Conservation (phyloP, 2,329 filamentous ascomycete genomes). For the Nigrospora osmanthi region DNA sequence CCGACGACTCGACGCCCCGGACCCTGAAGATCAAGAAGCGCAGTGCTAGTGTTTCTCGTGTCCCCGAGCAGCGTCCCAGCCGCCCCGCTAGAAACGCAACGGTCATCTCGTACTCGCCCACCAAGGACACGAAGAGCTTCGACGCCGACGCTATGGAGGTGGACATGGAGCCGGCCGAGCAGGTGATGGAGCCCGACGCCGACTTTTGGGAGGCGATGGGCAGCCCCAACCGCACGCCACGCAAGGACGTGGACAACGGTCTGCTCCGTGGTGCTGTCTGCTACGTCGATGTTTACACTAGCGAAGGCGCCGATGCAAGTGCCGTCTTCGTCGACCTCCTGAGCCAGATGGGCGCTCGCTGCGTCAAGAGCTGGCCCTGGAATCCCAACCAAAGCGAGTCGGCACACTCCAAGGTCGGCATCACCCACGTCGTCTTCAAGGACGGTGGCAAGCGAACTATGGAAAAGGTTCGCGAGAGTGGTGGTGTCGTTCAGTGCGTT, state of each 20-base stretch:
- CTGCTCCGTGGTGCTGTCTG: conserved; percentile 67
- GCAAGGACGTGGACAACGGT: conserved; percentile 40
- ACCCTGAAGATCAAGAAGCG: conserved; percentile 33
- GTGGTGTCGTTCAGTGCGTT: conserved; percentile 74
- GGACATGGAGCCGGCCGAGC: conserved; percentile 10
- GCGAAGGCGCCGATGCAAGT: conserved; percentile 72
- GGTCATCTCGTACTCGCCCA: conserved; percentile 47
- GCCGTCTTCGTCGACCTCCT: conserved; percentile 76
- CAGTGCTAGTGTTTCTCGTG: conserved; percentile 41
- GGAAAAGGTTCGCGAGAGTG: conserved; percentile 67
- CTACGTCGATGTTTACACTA: conserved; percentile 77
- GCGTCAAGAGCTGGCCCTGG: conserved; percentile 71
- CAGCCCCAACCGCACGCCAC: conserved; percentile 49
- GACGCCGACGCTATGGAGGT: conserved; percentile 11
- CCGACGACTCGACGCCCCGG: conserved; percentile 47
- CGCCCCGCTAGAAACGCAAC: conserved; percentile 39
- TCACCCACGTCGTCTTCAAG: conserved; percentile 88
- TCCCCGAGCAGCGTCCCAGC: conserved; percentile 33
- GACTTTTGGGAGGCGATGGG: conserved; percentile 46
- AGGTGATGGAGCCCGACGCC: conserved; percentile 37
- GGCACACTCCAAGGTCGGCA: conserved; percentile 51
- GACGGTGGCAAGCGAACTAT: conserved; percentile 75
- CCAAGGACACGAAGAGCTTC: conserved; percentile 34
- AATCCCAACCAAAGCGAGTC: conserved; percentile 40
- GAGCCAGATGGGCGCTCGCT: conserved; percentile 72